Base-by-base conservation (phyloP, 2,329 filamentous ascomycete genomes). In the Epichloe sibirici region DNA sequence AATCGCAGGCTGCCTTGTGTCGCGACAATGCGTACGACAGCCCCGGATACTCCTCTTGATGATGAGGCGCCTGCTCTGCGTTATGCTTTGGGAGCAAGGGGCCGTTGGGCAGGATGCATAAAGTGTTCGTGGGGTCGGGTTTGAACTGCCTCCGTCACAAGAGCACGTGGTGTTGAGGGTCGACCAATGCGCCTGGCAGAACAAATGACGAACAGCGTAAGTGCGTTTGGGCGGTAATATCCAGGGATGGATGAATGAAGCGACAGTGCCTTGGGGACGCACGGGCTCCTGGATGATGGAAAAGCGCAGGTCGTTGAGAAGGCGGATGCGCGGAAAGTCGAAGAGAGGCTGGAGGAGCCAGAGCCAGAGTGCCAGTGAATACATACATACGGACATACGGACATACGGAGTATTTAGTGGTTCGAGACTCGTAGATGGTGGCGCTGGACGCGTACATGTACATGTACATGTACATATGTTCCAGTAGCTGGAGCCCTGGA, bases 121-220 rank as follows among this genome's bases (percentile, higher is more conserved):
- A 46, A 23, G 43, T 34, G 43, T 51, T 46, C 43, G 49, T 34
- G 52, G 48, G 45, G 39, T 23, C 34, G 34, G 40, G 23, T 49
- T 35, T 23, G 37, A 35, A 28, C 39, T 21, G 43, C 8, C 47
- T 48, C 43, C 48, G 43, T 53, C 51, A 43, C 51, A 50, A 38
- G 48, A 46, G 47, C 52, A 44, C 31, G 48, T 39, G 48, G 31
- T 37, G 44, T 44, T 43, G 43, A 42, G 25, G 28, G 13, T 37
- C 35, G 31, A 34, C 31, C 39, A 44, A 25, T 11, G 28, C 48
- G 44, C 48, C 15, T 31, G 42, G 35, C 40, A 13, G 46, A 37
- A 28, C 21, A 48, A 49, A 37, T 50, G 51, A 31, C 37, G 51
- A 46, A 37, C 43, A 44, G 48, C 21, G 48, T 34, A 17, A 42